phyloP scores from a whole-genome alignment of 352 stramenopile genomes.

The Globisporangium lucens region DNA sequence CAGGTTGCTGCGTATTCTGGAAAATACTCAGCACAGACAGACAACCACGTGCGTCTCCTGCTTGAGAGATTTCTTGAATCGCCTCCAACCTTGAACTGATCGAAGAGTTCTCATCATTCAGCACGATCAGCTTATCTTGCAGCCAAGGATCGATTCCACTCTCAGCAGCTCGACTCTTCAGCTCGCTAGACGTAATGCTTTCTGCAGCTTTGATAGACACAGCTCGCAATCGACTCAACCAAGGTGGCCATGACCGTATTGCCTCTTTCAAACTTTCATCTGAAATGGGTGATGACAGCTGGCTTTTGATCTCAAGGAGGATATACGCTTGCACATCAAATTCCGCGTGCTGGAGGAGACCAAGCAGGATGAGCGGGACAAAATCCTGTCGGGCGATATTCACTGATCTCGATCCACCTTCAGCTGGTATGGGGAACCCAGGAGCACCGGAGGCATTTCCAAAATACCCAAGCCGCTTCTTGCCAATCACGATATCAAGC shows the following conservation, averaged over 20 bases:
- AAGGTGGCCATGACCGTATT: slow-evolving; percentile 72
- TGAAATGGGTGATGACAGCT: slow-evolving; percentile 38
- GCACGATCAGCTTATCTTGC: slow-evolving; percentile 49
- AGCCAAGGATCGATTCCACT: slow-evolving; percentile 18
- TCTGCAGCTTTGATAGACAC: slow-evolving; percentile 25
- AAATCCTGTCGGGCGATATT: slow-evolving; percentile 56
- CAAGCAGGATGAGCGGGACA: slow-evolving; percentile 52
- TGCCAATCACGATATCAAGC: slow-evolving; percentile 62
- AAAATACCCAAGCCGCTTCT: slow-evolving; percentile 26
- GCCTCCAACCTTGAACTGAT: slow-evolving; percentile 50
- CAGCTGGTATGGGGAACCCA: background rate
- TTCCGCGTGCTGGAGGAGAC: slow-evolving; percentile 42
- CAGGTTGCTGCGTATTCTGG: slow-evolving; percentile 37
- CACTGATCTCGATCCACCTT: slow-evolving; percentile 25
- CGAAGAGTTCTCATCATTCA: slow-evolving; percentile 49
- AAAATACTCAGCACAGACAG: slow-evolving; percentile 63
- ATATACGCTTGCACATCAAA: slow-evolving; percentile 49
- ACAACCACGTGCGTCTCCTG: slow-evolving; percentile 38
- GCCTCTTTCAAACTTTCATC: slow-evolving; percentile 59
- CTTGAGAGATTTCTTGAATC: slow-evolving; percentile 45
- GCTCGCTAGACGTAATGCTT: background rate
- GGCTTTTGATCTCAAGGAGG: slow-evolving; percentile 49
- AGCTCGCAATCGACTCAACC: slow-evolving; percentile 49
- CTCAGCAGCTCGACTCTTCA: background rate
- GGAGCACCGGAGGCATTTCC: background rate